A percentile compares a stretch with the other conserved stretches of the same genome.
Conservation (phyloP, 2,329 filamentous ascomycete genomes). For the Cryphonectria nitschkei region DNA sequence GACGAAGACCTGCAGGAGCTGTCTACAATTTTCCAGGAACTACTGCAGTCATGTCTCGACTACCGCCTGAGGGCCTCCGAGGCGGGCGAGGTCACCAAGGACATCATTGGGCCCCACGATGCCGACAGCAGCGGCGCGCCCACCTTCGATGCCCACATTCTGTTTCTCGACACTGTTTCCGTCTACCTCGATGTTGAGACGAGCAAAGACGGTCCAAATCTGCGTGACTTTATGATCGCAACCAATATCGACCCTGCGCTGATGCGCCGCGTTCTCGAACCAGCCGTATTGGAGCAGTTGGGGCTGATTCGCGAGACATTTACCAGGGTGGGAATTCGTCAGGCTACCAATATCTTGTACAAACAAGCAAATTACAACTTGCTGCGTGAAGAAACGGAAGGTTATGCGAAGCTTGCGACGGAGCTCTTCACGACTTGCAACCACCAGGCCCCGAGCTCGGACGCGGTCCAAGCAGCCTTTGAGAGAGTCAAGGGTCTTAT, state of each 20-base stretch:
- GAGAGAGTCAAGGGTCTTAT: slow-evolving; percentile 93
- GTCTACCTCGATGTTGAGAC: slow-evolving; percentile 76
- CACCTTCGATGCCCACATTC: slow-evolving; percentile 64
- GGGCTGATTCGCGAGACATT: slow-evolving; percentile 87
- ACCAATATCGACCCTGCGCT: slow-evolving; percentile 72
- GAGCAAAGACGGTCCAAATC: slow-evolving; percentile 47
- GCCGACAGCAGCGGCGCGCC: slow-evolving; percentile 54
- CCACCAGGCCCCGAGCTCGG: slow-evolving; percentile 71
- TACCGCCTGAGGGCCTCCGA: slow-evolving; percentile 68
- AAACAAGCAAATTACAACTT: slow-evolving; percentile 97
- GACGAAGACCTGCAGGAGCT: slow-evolving; percentile 71
- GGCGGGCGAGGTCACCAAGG: slow-evolving; percentile 72
- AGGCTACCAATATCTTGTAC: slow-evolving; percentile 91
- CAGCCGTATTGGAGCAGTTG: slow-evolving; percentile 72
- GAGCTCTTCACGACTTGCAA: slow-evolving; percentile 91
- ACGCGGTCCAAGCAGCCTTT: slow-evolving; percentile 82
- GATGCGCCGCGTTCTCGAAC: slow-evolving; percentile 84
- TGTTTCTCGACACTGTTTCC: slow-evolving; percentile 84
- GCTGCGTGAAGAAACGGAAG: slow-evolving; percentile 91
- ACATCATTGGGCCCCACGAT: slow-evolving; percentile 68
- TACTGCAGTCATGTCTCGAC: slow-evolving; percentile 76
- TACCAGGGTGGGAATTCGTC: slow-evolving; percentile 78
- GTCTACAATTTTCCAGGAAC: slow-evolving; percentile 79
- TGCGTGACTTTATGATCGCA: slow-evolving; percentile 71
- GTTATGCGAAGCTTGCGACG: slow-evolving; percentile 93